Evolutionary conservation across 352 stramenopile species (phyloP), one percentile per base, ranked within the genome.

Genomic region (Phytophthora pini): DNA sequence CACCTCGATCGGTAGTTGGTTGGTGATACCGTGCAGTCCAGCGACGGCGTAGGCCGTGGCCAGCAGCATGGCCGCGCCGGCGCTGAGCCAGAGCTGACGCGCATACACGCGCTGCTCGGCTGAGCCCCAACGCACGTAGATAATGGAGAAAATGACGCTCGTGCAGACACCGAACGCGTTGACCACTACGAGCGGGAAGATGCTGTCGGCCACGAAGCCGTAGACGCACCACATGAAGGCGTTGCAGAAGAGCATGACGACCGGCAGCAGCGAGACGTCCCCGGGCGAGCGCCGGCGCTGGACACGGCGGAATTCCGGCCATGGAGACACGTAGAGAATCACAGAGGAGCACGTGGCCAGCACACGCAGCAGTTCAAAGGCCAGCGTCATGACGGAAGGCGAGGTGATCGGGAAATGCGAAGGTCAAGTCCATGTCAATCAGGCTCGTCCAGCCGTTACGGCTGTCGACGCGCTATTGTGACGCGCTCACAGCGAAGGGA

Each of bases 231-330:
- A 74, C 56, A 77, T 61, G 41, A 46, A 71, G 56, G 59, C 68
- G 65, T 74, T 77, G 59, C 56, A 62, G 56, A 70, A 74, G 45
- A 77, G 65, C 56, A 64, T 63, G 41, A 77, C 69, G 2, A 77
- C 59, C 2, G 60, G 65, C 55, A 74, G 65, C 36, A 74, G 52
- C 26, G 56, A 68, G 31, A 66, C 36, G 43, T 72, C 36, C 17
- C 70, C 59, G 11, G 56, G 50, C 11, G 56, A 58, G 36, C 50
- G 53, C 6, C 55, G 51, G 17, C 34, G 36, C 32, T 76, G 58
- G 27, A 76, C 62, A 38, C 68, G 68, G 5, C 45, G 57, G 49
- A 70, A 76, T 27, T 70, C 54, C 6, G 63, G 68, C 38, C 46
- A 76, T 6, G 68, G 68, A 12, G 68, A 76, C 26, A 76, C 58